Base-by-base conservation (phyloP, 1,139 yeast species). In the Pichia sp. region DNA sequence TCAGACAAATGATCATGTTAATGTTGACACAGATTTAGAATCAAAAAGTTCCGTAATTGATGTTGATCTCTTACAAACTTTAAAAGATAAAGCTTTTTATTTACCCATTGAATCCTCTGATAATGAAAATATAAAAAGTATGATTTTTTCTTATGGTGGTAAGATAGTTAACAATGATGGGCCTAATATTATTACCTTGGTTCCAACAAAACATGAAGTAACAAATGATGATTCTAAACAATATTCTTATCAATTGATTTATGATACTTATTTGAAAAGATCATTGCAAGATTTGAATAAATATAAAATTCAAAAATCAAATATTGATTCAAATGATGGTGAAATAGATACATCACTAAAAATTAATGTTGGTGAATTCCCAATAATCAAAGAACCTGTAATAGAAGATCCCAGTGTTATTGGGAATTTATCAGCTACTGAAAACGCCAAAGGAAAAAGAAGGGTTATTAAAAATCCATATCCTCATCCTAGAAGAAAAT, bases 111-210 rank as follows among this genome's bases (percentile, higher is more conserved):
- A 37, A 14, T 33, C 49, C 3, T 33, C 35, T 9, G 42, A 53
- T 5, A 49, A 40, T 25, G 43, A 39, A 10, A 49, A 50, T n/a
- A 44, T 55, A 7, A 36, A 41, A n/a, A 37, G 40, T 27, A 41
- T 53, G 47, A 47, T 54, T 26, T 30, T 35, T 22, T 41, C 46
- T 9, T 36, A 51, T 13, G 60, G 60, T 23, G 60, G 59, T n/a
- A 33, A 33, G 15, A 26, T 52, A 5, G 49, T 38, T 14, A 25
- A 37, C 20, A 34, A 35, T 11, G 16, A 14, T 5, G 37, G 38
- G 31, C 34, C 29, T n/a, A 43, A 41, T 7, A 38, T 45, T 10
- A 41, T 48, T 11, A 37, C 45, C 15, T 44, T 55, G 16, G 49
- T 53, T 6, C 50, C 51, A 9, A 39, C 50, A 5, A 47, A 43